Evolutionary conservation across 345 rosid genomes (phyloP).

Genomic region (Citropsis articulata): DNA sequence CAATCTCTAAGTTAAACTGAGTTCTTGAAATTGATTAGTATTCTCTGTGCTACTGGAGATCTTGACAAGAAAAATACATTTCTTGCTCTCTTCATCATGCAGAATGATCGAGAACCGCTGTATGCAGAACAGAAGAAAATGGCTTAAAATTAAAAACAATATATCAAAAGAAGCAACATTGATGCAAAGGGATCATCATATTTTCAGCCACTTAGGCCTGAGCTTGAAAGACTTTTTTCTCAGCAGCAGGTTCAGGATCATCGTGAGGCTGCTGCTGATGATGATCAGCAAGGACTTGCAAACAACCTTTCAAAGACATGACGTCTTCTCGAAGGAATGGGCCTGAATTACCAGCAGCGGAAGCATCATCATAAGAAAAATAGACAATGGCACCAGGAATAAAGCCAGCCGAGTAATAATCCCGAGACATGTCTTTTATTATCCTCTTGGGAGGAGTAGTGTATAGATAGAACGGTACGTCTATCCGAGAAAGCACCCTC

Average conservation of each 20-base stretch:
- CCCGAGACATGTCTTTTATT: constrained; percentile 67
- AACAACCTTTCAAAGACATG: constrained; percentile 57
- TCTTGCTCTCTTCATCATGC: too few relatives aligned
- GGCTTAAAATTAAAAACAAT: not conserved
- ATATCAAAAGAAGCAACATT: not conserved
- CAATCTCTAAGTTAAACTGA: too few relatives aligned
- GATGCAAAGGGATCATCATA: constrained; percentile 33
- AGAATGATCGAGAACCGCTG: too few relatives aligned
- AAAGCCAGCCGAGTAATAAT: constrained; percentile 80
- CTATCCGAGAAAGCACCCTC: constrained; percentile 54
- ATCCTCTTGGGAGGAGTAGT: constrained; percentile 89
- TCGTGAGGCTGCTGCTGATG: constrained; percentile 33
- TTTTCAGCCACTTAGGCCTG: constrained; percentile 79
- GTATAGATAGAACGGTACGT: constrained; percentile 61
- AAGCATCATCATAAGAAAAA: constrained; percentile 61
- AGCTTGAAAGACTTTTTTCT: constrained; percentile 64
- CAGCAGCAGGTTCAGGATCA: constrained; percentile 50
- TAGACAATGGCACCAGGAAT: constrained; percentile 93
- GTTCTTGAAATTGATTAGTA: too few relatives aligned
- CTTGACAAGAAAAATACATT: too few relatives aligned
- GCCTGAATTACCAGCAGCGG: constrained; percentile 31
- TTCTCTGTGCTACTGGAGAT: too few relatives aligned
- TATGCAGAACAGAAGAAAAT: not conserved
- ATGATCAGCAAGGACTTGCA: constrained; percentile 38
- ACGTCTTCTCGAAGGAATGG: constrained; percentile 71